Percentiles rank a stretch among this genome's conserved stretches.
Evolutionary conservation across 2,329 filamentous ascomycete genomes (phyloP).

Genomic region (Penicillium sp.): DNA sequence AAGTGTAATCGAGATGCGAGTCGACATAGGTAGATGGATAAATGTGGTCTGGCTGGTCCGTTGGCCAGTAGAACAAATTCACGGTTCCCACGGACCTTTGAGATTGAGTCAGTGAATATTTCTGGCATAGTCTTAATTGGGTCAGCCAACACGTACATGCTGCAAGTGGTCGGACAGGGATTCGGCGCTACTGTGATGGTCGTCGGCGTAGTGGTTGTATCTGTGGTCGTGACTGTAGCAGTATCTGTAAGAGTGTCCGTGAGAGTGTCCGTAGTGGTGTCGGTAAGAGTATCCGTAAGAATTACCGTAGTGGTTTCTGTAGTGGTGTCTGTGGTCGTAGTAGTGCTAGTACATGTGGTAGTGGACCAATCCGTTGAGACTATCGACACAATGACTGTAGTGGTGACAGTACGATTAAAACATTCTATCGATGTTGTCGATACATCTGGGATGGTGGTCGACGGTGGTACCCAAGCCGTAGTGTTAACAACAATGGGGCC

Average conservation of each 20-base stretch:
- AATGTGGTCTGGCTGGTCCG: conserved; percentile 2
- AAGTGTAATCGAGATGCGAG: conserved; percentile 12
- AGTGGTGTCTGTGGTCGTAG: background rate
- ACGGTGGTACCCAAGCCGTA: background rate
- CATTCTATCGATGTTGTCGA: conserved; percentile 1
- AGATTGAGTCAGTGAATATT: background rate
- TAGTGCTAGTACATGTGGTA: background rate
- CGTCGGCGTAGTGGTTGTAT: conserved; percentile 4
- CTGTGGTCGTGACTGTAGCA: conserved; percentile 2
- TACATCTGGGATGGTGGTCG: background rate
- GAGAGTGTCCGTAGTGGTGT: background rate
- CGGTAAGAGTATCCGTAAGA: background rate
- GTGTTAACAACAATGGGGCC: conserved; percentile 3
- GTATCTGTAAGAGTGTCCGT: conserved; percentile 3
- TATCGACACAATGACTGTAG: conserved; percentile 2
- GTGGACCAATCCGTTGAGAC: conserved; percentile 1
- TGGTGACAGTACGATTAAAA: conserved; percentile 1
- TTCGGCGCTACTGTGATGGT: conserved; percentile 14
- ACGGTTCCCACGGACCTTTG: conserved; percentile 13
- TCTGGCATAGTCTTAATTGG: background rate
- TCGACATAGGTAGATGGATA: conserved; percentile 14
- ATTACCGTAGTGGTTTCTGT: background rate
- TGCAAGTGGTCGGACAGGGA: conserved; percentile 15
- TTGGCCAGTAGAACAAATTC: conserved; percentile 16
- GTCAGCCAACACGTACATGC: conserved; percentile 10